Base-by-base conservation (phyloP, 2,329 filamentous ascomycete genomes). In the Davidsoniella eucalypti region DNA sequence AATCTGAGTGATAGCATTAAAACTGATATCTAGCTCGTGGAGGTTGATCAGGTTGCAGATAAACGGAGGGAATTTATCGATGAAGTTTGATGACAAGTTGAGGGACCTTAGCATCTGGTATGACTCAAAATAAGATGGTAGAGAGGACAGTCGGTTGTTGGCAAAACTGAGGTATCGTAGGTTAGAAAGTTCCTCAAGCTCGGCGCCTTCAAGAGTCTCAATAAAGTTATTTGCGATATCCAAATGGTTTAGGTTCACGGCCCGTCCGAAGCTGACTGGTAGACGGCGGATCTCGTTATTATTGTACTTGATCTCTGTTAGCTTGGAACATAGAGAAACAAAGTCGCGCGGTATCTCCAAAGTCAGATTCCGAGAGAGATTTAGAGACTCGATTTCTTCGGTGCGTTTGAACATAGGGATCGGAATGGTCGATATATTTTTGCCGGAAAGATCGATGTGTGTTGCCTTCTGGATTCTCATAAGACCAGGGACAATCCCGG, bases 321-420 rank as follows among this genome's bases (percentile, higher is more conserved):
- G 69, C 59, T 90, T 87, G 57, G 82, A 80, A 66, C 92, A 98
- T 25, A 86, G 84, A 62, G 94, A 87, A 50, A 98, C 88, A 61
- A 98, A 98, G 64, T 98, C 92, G 60, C 87, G 87, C 0, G 92
- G 92, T 12, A 98, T 80, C 58, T 95, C 87, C 25, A 98, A 72
- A 0, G 87, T 92, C 42, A 96, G 68, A 58, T 98, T 98, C 37
- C 86, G 78, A 1, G 92, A 96, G 8, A 98, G 70, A 60, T 98
- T 96, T 38, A 98, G 74, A 0, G 87, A 93, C 50, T 94, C 90
- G 57, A 98, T 96, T 60, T 98, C 92, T 9, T 78, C 73, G 0
- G 90, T 85, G 62, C 87, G 93, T 54, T 86, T 85, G 65, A 96
- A 96, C 9, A 98, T 76, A 0, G 82, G 83, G 57, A 98, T 94